phyloP scores from a whole-genome alignment of 805 yeast species.

The Lachancea nothofagi region DNA sequence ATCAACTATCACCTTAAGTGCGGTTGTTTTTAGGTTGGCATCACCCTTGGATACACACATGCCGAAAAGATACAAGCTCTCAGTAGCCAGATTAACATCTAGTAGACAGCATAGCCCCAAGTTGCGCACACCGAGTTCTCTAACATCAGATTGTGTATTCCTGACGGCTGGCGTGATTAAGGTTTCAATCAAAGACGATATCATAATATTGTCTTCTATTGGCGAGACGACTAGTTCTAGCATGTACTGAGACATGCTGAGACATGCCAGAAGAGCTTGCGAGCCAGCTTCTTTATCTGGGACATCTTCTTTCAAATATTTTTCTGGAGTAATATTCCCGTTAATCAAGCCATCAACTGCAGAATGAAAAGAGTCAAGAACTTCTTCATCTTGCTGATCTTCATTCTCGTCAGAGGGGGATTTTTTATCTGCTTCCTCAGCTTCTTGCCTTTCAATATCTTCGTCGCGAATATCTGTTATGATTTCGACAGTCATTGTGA shows the following conservation, averaged over 20 bases:
- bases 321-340: constrained; percentile 21
- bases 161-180: constrained; percentile 75
- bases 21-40: constrained; percentile 53
- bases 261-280: constrained; percentile 53
- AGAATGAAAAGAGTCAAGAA: constrained; percentile 43
- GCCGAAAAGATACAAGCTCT: constrained; percentile 60
- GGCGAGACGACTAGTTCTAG: constrained; percentile 63
- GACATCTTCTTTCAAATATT: constrained; percentile 15
- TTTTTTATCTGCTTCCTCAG: constrained; percentile 18
- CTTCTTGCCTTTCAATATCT: constrained; percentile 38
- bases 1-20: constrained; percentile 71
- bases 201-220: constrained; percentile 55
- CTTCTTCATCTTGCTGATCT: constrained; percentile 32
- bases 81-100: constrained; percentile 59
- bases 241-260: constrained; percentile 62
- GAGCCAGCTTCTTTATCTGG: constrained; percentile 35
- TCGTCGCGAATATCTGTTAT: constrained; percentile 79
- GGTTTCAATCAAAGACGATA: constrained; percentile 67
- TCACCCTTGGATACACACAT: constrained; percentile 64
- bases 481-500: constrained; percentile 77
- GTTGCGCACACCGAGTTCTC: constrained; percentile 64
- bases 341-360: constrained; percentile 38
- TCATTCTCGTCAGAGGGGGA: constrained; percentile 17
- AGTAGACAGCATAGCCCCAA: constrained; percentile 75
- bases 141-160: constrained; percentile 46